Percentiles rank a stretch among this genome's conserved stretches.
Evolutionary conservation across 805 yeast species (phyloP).

Genomic region (Saccharomycopsis sp.): DNA sequence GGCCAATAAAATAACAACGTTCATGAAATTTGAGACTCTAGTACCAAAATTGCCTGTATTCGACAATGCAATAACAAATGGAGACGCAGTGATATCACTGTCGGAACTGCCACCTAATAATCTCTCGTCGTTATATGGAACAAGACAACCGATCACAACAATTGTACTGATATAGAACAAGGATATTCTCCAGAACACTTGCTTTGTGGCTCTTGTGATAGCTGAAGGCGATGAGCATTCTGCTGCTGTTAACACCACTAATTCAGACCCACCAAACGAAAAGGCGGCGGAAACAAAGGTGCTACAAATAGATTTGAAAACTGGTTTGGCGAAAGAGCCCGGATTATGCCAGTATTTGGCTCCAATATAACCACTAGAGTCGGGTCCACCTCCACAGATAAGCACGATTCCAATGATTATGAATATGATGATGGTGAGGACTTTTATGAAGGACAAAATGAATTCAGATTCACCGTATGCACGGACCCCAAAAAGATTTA

Average conservation of each 20-base stretch:
- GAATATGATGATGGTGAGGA: conserved; percentile 45
- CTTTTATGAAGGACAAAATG: conserved; percentile 42
- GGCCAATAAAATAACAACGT: conserved; percentile 57
- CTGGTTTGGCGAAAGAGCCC: conserved; percentile 35
- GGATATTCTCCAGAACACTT: conserved; percentile 48
- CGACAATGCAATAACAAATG: conserved; percentile 56
- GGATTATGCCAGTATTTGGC: conserved; percentile 43
- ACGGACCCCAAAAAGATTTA: conserved; percentile 49
- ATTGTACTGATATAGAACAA: conserved; percentile 43
- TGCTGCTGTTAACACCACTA: conserved; percentile 53
- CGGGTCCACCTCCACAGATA: conserved; percentile 44
- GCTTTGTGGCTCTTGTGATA: conserved; percentile 51
- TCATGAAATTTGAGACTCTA: conserved; percentile 43
- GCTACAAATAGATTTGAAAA: conserved; percentile 48
- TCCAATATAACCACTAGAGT: conserved; percentile 35
- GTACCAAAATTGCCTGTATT: conserved; percentile 46
- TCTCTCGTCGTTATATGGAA: conserved; percentile 41
- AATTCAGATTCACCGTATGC: conserved; percentile 53
- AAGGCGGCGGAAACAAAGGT: conserved; percentile 52
- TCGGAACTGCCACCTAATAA: conserved; percentile 36
- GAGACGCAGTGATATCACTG: conserved; percentile 48
- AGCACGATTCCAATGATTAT: conserved; percentile 47
- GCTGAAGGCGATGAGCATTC: conserved; percentile 46
- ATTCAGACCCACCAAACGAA: conserved; percentile 56
- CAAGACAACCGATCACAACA: conserved; percentile 44